phyloP scores from a whole-genome alignment of 805 yeast species.

The Millerozyma acaciae region DNA sequence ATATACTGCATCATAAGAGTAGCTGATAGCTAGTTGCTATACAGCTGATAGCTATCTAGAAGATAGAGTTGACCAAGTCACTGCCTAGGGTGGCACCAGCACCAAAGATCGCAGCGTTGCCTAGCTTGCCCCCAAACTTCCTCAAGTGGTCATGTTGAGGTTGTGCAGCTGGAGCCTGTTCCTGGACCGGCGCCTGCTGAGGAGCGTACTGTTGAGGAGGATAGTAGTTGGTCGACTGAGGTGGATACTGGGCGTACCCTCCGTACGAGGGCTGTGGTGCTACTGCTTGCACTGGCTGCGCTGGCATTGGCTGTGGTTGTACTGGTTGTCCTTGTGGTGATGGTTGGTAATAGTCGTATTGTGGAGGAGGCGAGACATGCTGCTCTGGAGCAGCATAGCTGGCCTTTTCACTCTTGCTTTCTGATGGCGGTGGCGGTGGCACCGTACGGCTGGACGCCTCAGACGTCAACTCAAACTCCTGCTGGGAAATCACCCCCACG shows the following conservation, averaged over 20 bases:
- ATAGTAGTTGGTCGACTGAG: conserved; percentile 47
- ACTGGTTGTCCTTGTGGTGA: conserved; percentile 1
- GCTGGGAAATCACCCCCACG: conserved; percentile 45
- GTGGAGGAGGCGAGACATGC: conserved; percentile 18
- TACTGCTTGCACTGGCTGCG: conserved; percentile 6
- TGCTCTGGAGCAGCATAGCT: conserved; percentile 11
- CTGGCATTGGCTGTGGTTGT: conserved; percentile 5
- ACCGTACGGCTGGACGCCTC: conserved; percentile 9
- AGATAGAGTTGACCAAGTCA: conserved; percentile 71
- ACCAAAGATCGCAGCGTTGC: conserved; percentile 92
- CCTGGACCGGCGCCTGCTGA: conserved; percentile 18
- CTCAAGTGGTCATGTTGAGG: conserved; percentile 39
- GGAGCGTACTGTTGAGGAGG: conserved; percentile 29
- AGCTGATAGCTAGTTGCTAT: too few relatives aligned
- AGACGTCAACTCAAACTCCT: conserved; percentile 21
- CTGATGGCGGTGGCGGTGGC: conserved; percentile 7
- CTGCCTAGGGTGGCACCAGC: conserved; percentile 95
- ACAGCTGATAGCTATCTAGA: too few relatives aligned
- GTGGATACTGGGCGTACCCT: conserved; percentile 45
- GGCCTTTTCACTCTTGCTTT: conserved; percentile 16
- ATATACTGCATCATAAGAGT: too few relatives aligned
- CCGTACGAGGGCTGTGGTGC: conserved; percentile 28
- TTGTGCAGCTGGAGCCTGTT: conserved; percentile 20
- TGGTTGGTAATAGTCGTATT: conserved; percentile 6
- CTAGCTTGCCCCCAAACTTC: conserved; percentile 75